These are phyloP conservation scores for Carex pumila DNA, from an alignment of 176 grass and related monocot genomes.

Conservation along the genomic window DNA sequence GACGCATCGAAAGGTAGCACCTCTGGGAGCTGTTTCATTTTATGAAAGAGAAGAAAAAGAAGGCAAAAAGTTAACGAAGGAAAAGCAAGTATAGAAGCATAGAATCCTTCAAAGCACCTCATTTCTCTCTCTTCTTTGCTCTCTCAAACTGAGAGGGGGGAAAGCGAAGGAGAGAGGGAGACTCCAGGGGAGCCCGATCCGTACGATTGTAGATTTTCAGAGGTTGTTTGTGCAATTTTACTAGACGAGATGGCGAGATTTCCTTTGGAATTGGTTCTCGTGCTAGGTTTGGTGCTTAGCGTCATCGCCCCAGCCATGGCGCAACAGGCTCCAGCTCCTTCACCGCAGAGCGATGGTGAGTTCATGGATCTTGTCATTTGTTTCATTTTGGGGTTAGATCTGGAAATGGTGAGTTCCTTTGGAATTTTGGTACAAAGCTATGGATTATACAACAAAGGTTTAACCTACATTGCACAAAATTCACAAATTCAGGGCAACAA, in stretches of 20 bases:
- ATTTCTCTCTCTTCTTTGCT: not conserved
- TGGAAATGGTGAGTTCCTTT: not conserved
- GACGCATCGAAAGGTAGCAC: not conserved
- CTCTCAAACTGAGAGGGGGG: not conserved
- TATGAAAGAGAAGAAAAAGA: not conserved
- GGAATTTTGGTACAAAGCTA: not conserved
- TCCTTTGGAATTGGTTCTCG: constrained; percentile 6
- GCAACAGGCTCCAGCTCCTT: constrained; percentile 11
- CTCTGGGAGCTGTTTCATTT: not conserved
- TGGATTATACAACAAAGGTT: not conserved
- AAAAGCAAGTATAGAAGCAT: not conserved
- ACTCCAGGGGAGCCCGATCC: not conserved
- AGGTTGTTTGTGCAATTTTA: constrained; percentile 3
- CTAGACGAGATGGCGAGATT: constrained; percentile 8
- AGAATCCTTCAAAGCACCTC: not conserved
- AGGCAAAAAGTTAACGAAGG: not conserved
- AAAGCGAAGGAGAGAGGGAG: not conserved
- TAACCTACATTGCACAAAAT: not conserved
- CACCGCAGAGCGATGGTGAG: constrained; percentile 16
- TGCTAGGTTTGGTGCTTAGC: constrained; percentile 12
- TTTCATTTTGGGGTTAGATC: not conserved
- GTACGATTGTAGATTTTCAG: not conserved
- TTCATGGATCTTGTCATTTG: not conserved
- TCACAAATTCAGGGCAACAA: not conserved
- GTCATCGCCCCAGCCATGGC: constrained; percentile 6